A percentile compares a stretch with the other conserved stretches of the same genome.
These are phyloP conservation scores for Metschnikowia cerradonensis DNA, from an alignment of 805 yeast genomes.

Conservation along the genomic window DNA sequence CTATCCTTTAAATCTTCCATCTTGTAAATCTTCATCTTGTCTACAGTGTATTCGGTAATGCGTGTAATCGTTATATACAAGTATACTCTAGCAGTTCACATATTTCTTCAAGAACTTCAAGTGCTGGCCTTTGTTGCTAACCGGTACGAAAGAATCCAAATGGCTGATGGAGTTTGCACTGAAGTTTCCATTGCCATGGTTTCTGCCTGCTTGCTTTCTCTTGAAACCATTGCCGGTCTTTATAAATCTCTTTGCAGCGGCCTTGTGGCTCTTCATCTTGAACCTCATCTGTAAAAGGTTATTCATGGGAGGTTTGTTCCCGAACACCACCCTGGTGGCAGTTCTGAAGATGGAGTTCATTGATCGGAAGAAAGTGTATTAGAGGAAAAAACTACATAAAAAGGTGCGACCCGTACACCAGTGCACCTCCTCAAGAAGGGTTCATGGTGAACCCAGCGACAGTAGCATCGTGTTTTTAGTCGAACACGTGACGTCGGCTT, in stretches of 20 bases:
- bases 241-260: constrained; percentile 84
- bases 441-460: too few relatives aligned
- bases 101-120: constrained; percentile 55
- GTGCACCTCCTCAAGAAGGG: background rate
- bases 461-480: too few relatives aligned
- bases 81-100: constrained; percentile 20
- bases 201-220: constrained; percentile 69
- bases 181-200: constrained; percentile 93
- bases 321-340: constrained; percentile 15
- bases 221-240: constrained; percentile 62
- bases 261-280: constrained; percentile 75
- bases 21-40: too few relatives aligned
- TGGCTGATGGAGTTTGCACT: constrained; percentile 55
- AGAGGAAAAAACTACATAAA: constrained; percentile 1
- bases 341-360: constrained; percentile 18
- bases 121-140: constrained; percentile 50
- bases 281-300: constrained; percentile 36
- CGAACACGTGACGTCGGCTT: too few relatives aligned
- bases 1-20: too few relatives aligned
- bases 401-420: background rate
- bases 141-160: constrained; percentile 57
- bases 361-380: background rate
- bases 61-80: constrained; percentile 4
- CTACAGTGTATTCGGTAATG: background rate
- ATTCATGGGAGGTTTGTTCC: constrained; percentile 20